These are phyloP conservation scores for Komagataella pastoris DNA, from an alignment of 805 yeast genomes.

Conservation along the genomic window DNA sequence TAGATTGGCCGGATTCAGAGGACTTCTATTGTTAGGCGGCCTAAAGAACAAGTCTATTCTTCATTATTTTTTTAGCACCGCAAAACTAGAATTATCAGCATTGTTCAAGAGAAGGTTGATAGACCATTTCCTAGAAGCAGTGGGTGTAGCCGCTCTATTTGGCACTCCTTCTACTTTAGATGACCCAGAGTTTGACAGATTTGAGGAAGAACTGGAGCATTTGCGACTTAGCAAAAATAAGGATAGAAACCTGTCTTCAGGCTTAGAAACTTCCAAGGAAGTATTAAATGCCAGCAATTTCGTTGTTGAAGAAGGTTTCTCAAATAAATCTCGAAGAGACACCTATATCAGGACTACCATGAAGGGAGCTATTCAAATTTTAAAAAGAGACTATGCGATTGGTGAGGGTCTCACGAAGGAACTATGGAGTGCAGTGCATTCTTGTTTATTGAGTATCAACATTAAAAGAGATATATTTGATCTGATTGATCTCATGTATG, in stretches of 20 bases:
- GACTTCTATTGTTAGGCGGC: conserved; percentile 65
- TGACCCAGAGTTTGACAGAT: conserved; percentile 42
- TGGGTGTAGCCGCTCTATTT: conserved; percentile 55
- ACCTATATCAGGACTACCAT: conserved; percentile 50
- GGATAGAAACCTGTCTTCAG: conserved; percentile 1
- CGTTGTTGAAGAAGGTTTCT: conserved; percentile 41
- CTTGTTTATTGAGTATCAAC: conserved; percentile 42
- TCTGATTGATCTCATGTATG: conserved; percentile 50
- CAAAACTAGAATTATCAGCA: conserved; percentile 42
- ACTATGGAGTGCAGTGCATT: conserved; percentile 60
- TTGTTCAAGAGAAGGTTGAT: conserved; percentile 38
- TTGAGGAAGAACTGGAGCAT: not conserved
- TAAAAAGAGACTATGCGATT: conserved; percentile 45
- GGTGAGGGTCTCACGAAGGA: conserved; percentile 42
- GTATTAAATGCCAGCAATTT: conserved; percentile 16
- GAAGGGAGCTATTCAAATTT: conserved; percentile 50
- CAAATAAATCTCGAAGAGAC: conserved; percentile 39
- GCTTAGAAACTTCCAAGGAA: conserved; percentile 4
- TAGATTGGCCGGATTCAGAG: conserved; percentile 55
- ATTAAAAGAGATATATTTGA: conserved; percentile 54
- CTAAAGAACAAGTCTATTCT: conserved; percentile 49
- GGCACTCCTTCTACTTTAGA: conserved; percentile 48
- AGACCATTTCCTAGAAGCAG: conserved; percentile 29
- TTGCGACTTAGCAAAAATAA: conserved; percentile 5
- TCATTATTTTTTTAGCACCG: conserved; percentile 43